Base-by-base conservation (phyloP, 169 alveolate genomes). In the Plasmodium blacklocki region DNA sequence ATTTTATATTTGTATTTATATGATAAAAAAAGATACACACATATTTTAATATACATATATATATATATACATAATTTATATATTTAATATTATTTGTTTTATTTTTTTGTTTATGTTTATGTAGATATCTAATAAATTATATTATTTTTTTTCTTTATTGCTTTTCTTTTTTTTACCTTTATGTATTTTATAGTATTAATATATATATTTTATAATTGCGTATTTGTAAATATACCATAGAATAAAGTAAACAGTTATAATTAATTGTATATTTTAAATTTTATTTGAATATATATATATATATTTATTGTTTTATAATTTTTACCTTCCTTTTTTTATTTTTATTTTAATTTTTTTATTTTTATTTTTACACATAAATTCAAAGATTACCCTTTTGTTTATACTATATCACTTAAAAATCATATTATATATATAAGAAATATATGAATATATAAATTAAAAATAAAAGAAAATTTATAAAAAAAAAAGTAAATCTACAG, bases 251-350 rank as follows among this genome's bases (percentile, higher is more conserved):
- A 32, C 45, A 32, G 45, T 32, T 32, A 32, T 32, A 32, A 32
- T 32, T 32, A 32, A 32, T 32, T 32, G 45, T 32, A 32, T 32
- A 32, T 32, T 32, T 32, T 32, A 32, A 32, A 32, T 8, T 56
- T 56, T 56, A 15, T 56, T 56, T 15, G 63, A 15, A 56, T 56
- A 56, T 56, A n/a, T 56, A 11, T 56, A 56, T 56, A 54, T 54
- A 54, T 54, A 8, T 12, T 56, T 56, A 6, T 15, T 21, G 8
- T 56, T 56, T 11, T 56, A 56, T 56, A 56, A 56, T 56, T 56
- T 11, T 56, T 56, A 56, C 21, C 15, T 60, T 15, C 11, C 60
- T 8, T n/a, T 60, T 60, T 18, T 60, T 18, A 4, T n/a, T 12
- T 15, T 56, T 2, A 6, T 56, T 15, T 56, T 56, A 56, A 15